A percentile compares a stretch with the other conserved stretches of the same genome.
Evolutionary conservation across 257 asterid genomes (phyloP).

Genomic region (Henckelia pumila): DNA sequence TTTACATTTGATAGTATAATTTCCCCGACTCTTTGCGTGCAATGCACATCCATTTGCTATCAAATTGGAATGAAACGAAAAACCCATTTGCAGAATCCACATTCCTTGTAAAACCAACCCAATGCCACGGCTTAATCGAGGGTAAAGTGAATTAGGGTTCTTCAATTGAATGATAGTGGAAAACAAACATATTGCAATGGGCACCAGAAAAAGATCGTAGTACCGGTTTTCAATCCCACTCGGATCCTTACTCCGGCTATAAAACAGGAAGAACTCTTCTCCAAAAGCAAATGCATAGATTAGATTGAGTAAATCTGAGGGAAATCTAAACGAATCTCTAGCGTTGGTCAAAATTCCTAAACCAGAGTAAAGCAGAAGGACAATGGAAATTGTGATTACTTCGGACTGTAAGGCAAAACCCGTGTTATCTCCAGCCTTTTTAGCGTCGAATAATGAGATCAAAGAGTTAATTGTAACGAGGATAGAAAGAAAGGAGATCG

Average conservation of each 20-base stretch:
- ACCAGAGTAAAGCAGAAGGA: slow-evolving; percentile 58
- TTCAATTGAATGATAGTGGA: slow-evolving; percentile 70
- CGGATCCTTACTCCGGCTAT: slow-evolving; percentile 69
- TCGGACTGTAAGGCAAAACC: slow-evolving; percentile 75
- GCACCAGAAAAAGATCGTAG: slow-evolving; percentile 69
- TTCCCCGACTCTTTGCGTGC: slow-evolving; percentile 79
- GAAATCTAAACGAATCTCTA: slow-evolving; percentile 38
- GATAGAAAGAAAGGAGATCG: slow-evolving; percentile 51
- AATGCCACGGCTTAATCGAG: slow-evolving; percentile 66
- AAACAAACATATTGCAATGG: slow-evolving; percentile 63
- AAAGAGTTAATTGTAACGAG: slow-evolving; percentile 58
- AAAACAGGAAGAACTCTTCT: slow-evolving; percentile 74
- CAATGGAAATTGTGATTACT: slow-evolving; percentile 53
- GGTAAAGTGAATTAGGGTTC: slow-evolving; percentile 46
- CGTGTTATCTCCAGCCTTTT: slow-evolving; percentile 44
- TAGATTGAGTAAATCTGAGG: slow-evolving; percentile 46
- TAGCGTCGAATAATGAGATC: slow-evolving; percentile 68
- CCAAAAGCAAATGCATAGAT: slow-evolving; percentile 70
- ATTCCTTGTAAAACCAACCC: slow-evolving; percentile 76
- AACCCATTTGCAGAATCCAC: slow-evolving; percentile 96
- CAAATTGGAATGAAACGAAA: slow-evolving; percentile 71
- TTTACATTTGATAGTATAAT: slow-evolving; percentile 76
- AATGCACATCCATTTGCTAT: slow-evolving; percentile 70
- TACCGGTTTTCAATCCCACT: slow-evolving; percentile 85
- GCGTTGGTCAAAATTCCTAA: slow-evolving; percentile 51